These are phyloP conservation scores for Oryza punctata DNA, from an alignment of 176 grass and related monocot species.

Conservation along the genomic window DNA sequence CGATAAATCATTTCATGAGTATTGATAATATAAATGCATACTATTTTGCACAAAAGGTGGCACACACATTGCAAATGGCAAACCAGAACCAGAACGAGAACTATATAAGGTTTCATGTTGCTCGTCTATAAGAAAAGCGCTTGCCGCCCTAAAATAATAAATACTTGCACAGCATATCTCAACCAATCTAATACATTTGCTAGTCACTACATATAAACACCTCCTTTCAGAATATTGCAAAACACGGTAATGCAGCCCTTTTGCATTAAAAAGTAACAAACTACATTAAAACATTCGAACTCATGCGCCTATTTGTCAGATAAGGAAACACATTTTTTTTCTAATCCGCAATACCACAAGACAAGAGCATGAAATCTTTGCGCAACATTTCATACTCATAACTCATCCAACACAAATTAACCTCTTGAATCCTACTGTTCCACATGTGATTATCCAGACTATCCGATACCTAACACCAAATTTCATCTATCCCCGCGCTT, in stretches of 20 bases:
- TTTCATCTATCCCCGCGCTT: neutral
- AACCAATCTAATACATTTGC: neutral
- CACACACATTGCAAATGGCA: neutral
- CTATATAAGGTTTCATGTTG: neutral
- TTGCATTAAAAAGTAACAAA: constrained; percentile 8
- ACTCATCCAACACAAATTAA: neutral
- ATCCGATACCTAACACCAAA: neutral
- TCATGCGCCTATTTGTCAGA: neutral
- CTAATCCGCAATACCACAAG: neutral
- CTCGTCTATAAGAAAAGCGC: neutral
- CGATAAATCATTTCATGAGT: neutral
- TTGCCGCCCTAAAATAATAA: neutral
- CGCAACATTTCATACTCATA: neutral
- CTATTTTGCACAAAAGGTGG: neutral
- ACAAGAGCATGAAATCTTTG: neutral
- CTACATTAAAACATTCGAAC: neutral
- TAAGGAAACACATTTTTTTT: neutral
- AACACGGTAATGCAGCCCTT: neutral
- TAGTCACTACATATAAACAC: neutral
- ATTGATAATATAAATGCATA: neutral
- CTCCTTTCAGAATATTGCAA: neutral
- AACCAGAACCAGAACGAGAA: constrained; percentile 8
- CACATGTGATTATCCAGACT: neutral
- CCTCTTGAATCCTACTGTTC: neutral
- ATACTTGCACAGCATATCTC: neutral